Base-by-base conservation (phyloP, 768 basidiomycete species). In the Suillus bovinus region DNA sequence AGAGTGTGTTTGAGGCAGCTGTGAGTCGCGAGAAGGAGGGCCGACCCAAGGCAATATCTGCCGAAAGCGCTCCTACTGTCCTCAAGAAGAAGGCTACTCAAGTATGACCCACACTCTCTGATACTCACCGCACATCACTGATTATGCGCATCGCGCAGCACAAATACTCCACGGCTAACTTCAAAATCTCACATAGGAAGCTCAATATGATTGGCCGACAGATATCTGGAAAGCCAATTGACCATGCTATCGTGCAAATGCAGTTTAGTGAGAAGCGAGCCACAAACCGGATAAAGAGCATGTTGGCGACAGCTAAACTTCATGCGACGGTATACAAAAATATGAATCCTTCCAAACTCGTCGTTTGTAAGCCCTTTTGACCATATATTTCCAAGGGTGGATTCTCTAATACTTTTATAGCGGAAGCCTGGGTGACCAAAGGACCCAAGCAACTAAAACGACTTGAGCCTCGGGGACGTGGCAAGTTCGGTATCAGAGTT, bases 161-260 rank as follows among this genome's bases (percentile, higher is more conserved):
- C 79, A 91, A 93, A 80, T 94, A 93, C 74, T 93, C 92, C 24
- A 98, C 96, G 0, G 87, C 90, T 20, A 87, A 86, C 73, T 96
- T 97, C 81, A 96, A 95, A 77, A 93, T 95, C 47, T 96, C 94
- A 4, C 91, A 89, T 69, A 86, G 96, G 61, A 99, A 98, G 74
- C 81, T 99, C 61, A 96, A 96, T 75, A 85, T 88, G 80, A 82
- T 99, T 46, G 90, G 88, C 10, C 82, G 86, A 34, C 93, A 97
- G 74, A 91, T 99, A 65, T 83, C 92, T 3, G 91, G 93, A 22
- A 90, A 94, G 68, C 95, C 96, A 20, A 89, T 98, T 63, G 96
- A 98, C 77, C 86, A 89, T 67, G 96, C 96, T 39, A 96, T 99
- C 72, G 79, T 98, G 61, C 96, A 99, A 70, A 96, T 99, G 93